Evolutionary conservation across 306 rosid species (phyloP), one percentile per base, ranked within the genome.

Genomic region (Trichosanthes cucumerina): DNA sequence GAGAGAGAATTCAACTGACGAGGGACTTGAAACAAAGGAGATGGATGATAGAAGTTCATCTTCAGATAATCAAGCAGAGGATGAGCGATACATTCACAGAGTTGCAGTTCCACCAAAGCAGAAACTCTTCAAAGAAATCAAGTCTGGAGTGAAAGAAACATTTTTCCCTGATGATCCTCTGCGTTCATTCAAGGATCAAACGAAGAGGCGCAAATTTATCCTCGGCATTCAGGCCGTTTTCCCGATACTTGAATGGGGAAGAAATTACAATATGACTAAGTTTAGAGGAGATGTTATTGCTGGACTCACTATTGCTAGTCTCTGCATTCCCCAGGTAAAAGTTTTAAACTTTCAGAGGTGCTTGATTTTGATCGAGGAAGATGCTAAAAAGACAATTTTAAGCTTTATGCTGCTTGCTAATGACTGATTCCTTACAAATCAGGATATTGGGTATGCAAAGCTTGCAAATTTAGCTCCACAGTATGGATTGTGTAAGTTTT

Each of bases 401-500:
- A 21, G 19, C 53, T 43, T 43, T 41, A 11, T 43, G 26, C 33
- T 23, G 23, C 34, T 69, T 21, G 33, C 52, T 69, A 33, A 52
- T n/a, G 23, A 75, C 39, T 53, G 34, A 0, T 75, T 34, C 54
- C 50, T 75, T 41, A 1, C 52, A 16, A 18, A 77, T 16, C 62
- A 84, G 86, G 86, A 84, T 71, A 84, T 84, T 84, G 86, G 79
- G 34, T 84, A 84, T 70, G 83, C 86, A 43, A 77, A 84, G 77
- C 86, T 84, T 60, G 86, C 86, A 21, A 69, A 84, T 39, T 62
- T 84, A 76, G 19, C 56, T 24, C 71, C 84, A 9, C 34, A 84
- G 52, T 16, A 84, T 77, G 86, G 86, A 10, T 52, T 84, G 21
- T 80, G 86, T 84, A 49, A 80, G 86, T 80, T 34, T 21, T 57